Base-by-base conservation (phyloP, 257 asterid species). In the Lavandula angustifolia region DNA sequence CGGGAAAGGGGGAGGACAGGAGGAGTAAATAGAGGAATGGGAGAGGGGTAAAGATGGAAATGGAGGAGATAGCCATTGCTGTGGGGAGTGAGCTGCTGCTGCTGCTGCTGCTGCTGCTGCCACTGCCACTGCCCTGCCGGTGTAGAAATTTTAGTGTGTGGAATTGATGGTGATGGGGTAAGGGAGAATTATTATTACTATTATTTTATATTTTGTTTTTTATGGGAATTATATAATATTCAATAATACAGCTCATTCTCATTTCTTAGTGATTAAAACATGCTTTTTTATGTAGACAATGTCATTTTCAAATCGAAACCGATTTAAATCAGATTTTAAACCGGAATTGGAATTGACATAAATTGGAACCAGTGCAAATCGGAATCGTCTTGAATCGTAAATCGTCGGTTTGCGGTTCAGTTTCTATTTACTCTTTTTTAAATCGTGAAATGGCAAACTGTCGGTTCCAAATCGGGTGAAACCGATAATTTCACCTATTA, bases 21-120 rank as follows among this genome's bases (percentile, higher is more conserved):
- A 87, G 56, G 67, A 87, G 85, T 59, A 86, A 55, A 81, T 49
- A 79, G 79, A 85, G 77, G 68, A 77, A 54, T 32, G 83, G 51
- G 52, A 63, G 32, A 59, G 74, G 91, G 94, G 81, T 71, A 80
- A 67, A 73, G 62, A 41, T 72, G 95, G 88, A 68, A 74, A 76
- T 49, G 76, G 73, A 55, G 66, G 62, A 46, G 75, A 62, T 40
- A 7, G 88, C 92, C 96, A 89, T 89, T 77, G 59, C 3, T 41
- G 52, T 31, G 69, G 72, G 47, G 67, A 55, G 50, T 67, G 69
- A 64, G 60, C 61, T 68, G n/a, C n/a, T n/a, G n/a, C n/a, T n/a
- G n/a, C n/a, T n/a, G n/a, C n/a, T n/a, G n/a, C n/a, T 38, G 12
- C 1, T 7, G 43, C 72, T 43, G 68, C 68, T 29, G 65, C 16